A percentile compares a stretch with the other conserved stretches of the same genome.
Evolutionary conservation across 2,329 filamentous ascomycete species (phyloP).

Genomic region (Alternaria brassicicola): DNA sequence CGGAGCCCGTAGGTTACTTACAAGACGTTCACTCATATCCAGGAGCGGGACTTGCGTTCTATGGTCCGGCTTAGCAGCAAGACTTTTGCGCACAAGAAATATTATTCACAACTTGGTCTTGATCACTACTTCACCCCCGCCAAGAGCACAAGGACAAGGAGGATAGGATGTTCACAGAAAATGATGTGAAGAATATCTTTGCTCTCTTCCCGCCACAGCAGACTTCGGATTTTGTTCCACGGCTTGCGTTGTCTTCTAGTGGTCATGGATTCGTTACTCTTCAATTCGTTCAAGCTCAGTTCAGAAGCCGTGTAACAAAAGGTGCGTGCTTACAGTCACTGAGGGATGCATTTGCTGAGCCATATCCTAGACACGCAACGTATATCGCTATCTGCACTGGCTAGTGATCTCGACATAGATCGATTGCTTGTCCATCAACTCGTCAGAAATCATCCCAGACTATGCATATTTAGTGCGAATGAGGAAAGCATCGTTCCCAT

Average conservation of each 20-base stretch:
- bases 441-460: slow-evolving; percentile 18
- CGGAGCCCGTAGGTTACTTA: not conserved
- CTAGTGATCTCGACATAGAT: slow-evolving; percentile 30
- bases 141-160: not conserved
- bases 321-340: slow-evolving; percentile 3
- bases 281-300: slow-evolving; percentile 24
- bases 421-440: slow-evolving; percentile 26
- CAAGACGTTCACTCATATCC: not conserved
- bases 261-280: slow-evolving; percentile 38
- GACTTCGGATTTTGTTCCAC: slow-evolving; percentile 13
- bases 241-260: slow-evolving; percentile 27
- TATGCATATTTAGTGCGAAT: slow-evolving; percentile 36
- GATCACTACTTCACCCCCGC: slow-evolving; percentile 2
- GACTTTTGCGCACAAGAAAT: not conserved
- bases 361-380: slow-evolving; percentile 16
- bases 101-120: not conserved
- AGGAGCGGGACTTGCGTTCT: not conserved
- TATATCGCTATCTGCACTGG: slow-evolving; percentile 22
- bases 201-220: slow-evolving; percentile 29
- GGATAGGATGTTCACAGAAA: slow-evolving; percentile 40
- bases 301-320: slow-evolving; percentile 27
- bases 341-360: slow-evolving; percentile 1
- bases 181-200: slow-evolving; percentile 39
- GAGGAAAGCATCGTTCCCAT: slow-evolving; percentile 32
- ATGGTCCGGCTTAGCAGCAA: not conserved